Percentiles rank a stretch among this genome's conserved stretches.
phyloP scores from a whole-genome alignment of 495 filamentous ascomycete genomes.

The Lasiosphaeriaceae sp. region DNA sequence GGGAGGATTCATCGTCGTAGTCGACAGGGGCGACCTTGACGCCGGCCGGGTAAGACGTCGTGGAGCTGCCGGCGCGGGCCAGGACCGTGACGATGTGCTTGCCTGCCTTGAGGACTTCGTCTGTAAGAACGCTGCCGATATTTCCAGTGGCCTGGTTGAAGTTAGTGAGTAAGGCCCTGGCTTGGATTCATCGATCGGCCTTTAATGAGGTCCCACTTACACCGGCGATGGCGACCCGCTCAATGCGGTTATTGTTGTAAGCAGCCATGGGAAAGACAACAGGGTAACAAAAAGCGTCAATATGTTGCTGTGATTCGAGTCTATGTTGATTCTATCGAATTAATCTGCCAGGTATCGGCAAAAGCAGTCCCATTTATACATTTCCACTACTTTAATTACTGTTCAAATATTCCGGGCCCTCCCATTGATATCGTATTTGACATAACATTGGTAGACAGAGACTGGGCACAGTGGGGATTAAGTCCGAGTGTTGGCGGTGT shows the following conservation, averaged over 20 bases:
- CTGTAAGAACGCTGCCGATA: slow-evolving; percentile 50
- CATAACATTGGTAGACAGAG: too few relatives aligned
- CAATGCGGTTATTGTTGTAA: slow-evolving; percentile 36
- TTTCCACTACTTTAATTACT: too few relatives aligned
- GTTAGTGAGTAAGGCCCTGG: background rate
- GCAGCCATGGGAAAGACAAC: too few relatives aligned
- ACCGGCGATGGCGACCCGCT: slow-evolving; percentile 45
- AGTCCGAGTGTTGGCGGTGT: too few relatives aligned
- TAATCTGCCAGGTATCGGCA: too few relatives aligned
- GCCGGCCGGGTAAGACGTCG: slow-evolving; percentile 29
- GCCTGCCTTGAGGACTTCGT: slow-evolving; percentile 45
- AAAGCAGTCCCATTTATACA: too few relatives aligned
- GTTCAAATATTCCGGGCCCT: too few relatives aligned
- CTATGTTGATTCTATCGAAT: too few relatives aligned
- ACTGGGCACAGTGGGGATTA: too few relatives aligned
- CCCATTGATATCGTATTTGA: too few relatives aligned
- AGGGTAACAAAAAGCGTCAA: too few relatives aligned
- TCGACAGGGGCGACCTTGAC: slow-evolving; percentile 29
- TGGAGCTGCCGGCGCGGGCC: slow-evolving; percentile 41
- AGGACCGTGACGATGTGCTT: slow-evolving; percentile 54
- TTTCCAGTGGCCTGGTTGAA: slow-evolving; percentile 52
- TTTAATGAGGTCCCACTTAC: slow-evolving; percentile 22
- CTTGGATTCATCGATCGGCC: background rate
- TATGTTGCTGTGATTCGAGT: too few relatives aligned
- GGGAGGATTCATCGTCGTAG: slow-evolving; percentile 34